A percentile compares a stretch with the other conserved stretches of the same genome.
These are phyloP conservation scores for Sinapis alba DNA, from an alignment of 441 rosid species.

Conservation along the genomic window DNA sequence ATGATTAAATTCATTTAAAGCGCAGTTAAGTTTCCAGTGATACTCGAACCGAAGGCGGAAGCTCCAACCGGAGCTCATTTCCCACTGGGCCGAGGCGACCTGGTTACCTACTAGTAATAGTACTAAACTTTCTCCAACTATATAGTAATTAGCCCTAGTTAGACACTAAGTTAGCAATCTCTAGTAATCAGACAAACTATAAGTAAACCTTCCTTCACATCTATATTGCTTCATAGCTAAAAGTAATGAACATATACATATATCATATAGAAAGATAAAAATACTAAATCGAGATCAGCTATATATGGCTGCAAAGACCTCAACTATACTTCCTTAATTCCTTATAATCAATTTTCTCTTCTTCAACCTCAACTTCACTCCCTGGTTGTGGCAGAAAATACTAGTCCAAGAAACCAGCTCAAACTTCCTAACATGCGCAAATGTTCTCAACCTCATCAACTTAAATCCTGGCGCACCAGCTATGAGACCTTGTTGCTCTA, in stretches of 20 bases:
- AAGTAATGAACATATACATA: not conserved
- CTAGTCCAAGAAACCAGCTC: no score
- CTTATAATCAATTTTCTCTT: conserved; percentile 31
- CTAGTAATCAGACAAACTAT: not conserved
- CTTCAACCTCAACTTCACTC: no score
- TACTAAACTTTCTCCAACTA: not conserved
- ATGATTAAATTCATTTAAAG: no score
- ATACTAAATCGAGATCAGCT: not conserved
- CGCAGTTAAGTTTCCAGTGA: no score
- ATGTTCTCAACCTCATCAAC: conserved; percentile 32
- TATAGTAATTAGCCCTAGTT: not conserved
- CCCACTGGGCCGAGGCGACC: no score
- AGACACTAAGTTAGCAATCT: not conserved
- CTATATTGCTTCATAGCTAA: conserved; percentile 1
- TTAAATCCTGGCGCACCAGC: conserved; percentile 36
- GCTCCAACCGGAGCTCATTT: no score
- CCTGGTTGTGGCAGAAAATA: no score
- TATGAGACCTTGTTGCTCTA: conserved; percentile 37
- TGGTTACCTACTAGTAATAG: not conserved
- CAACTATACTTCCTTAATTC: conserved; percentile 16
- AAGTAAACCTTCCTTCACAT: not conserved
- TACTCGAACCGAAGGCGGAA: no score
- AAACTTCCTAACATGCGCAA: no score
- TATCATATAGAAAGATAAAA: conserved; percentile 12
- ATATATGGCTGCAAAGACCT: conserved; percentile 33